A percentile compares a stretch with the other conserved stretches of the same genome.
Evolutionary conservation across 495 filamentous ascomycete genomes (phyloP).

Genomic region (Penicillium flavigenum): DNA sequence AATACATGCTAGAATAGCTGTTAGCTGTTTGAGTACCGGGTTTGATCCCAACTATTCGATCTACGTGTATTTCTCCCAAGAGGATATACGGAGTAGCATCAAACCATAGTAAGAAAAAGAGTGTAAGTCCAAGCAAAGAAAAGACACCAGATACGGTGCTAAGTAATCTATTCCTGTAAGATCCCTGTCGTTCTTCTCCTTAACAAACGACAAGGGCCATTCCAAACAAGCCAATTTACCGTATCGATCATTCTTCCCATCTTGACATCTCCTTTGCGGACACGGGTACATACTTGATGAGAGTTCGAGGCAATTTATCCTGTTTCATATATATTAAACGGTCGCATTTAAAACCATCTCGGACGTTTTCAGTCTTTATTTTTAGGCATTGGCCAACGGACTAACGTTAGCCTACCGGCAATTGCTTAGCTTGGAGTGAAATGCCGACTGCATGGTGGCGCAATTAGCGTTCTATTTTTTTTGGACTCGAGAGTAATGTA

Average conservation of each 20-base stretch:
- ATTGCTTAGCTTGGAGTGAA: constrained; percentile 4
- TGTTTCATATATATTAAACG: not conserved
- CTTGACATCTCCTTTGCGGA: not conserved
- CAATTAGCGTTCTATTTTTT: constrained; percentile 6
- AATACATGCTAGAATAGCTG: not conserved
- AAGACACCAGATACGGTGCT: not conserved
- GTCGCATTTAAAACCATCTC: constrained; percentile 3
- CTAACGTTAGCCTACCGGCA: constrained; percentile 18
- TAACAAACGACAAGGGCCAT: not conserved
- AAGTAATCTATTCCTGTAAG: not conserved
- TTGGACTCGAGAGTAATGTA: not conserved
- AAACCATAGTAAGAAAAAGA: too few species aligned
- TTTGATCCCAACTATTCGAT: too few species aligned
- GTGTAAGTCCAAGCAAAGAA: too few species aligned
- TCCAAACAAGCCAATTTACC: not conserved
- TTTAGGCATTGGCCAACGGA: constrained; percentile 21
- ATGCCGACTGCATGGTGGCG: constrained; percentile 17
- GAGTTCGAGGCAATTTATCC: not conserved
- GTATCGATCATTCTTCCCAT: not conserved
- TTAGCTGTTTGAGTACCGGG: not conserved
- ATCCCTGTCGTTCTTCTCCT: not conserved
- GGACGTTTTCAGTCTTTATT: constrained; percentile 17
- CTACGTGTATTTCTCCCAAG: too few species aligned
- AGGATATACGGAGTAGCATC: too few species aligned
- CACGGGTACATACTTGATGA: not conserved